These are phyloP conservation scores for Davidsoniella virescens DNA, from an alignment of 2,329 filamentous ascomycete genomes.

Conservation along the genomic window DNA sequence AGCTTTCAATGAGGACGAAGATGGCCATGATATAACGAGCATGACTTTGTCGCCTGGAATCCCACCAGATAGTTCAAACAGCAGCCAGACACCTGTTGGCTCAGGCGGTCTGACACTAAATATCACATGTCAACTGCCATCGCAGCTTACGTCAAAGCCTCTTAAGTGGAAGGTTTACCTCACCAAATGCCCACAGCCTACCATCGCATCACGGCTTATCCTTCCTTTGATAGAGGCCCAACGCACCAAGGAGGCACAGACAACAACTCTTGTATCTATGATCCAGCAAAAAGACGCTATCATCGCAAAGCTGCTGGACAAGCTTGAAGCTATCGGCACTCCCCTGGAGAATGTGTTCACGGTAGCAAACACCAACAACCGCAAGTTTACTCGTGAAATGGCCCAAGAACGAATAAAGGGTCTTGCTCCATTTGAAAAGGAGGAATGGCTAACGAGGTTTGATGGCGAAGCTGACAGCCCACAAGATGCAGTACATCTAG, in stretches of 20 bases:
- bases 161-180: constrained; percentile 52
- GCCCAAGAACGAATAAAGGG: constrained; percentile 35
- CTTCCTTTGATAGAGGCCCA: constrained; percentile 35
- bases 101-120: constrained; percentile 32
- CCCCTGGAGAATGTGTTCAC: constrained; percentile 39
- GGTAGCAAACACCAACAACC: constrained; percentile 28
- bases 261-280: constrained; percentile 26
- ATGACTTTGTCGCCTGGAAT: constrained; percentile 26
- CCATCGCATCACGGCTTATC: constrained; percentile 32
- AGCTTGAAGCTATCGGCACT: constrained; percentile 34
- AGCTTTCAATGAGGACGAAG: constrained; percentile 31
- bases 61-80: constrained; percentile 14
- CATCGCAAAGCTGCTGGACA: constrained; percentile 34
- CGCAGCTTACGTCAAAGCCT: constrained; percentile 30
- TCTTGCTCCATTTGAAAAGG: constrained; percentile 28
- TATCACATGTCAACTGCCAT: constrained; percentile 46
- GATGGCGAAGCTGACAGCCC: not conserved
- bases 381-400: constrained; percentile 26
- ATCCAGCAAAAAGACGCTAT: constrained; percentile 36
- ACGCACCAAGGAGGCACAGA: constrained; percentile 23
- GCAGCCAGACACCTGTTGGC: constrained; percentile 16
- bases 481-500: not conserved
- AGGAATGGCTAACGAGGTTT: not conserved
- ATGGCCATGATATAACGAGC: constrained; percentile 27
- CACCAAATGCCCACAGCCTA: constrained; percentile 25